Evolutionary conservation across 768 basidiomycete species (phyloP), one percentile per base, ranked within the genome.

Genomic region (Trametes maxima): DNA sequence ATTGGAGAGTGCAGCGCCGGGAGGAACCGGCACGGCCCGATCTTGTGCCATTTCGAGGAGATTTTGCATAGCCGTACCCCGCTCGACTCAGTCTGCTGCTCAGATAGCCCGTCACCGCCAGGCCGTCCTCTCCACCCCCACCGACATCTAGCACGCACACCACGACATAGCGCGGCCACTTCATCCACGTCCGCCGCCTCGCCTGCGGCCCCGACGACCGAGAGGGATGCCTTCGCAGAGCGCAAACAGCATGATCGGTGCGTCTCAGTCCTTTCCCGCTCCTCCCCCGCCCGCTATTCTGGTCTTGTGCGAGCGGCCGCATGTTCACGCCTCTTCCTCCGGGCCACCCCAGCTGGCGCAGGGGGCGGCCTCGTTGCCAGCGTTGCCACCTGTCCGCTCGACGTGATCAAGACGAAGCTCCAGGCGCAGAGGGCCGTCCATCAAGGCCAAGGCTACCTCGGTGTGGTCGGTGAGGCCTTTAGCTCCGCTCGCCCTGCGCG

Each of bases 391-490:
- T 99, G 97, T 75, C 97, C 97, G 12, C 82, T 99, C 50, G 97
- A 99, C 75, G 96, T 99, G 57, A 82, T 99, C 76, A 99, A 98
- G 81, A 99, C 97, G 3, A 92, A 93, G 67, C 76, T 99, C 51
- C 97, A 99, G 77, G 97, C 97, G n/a, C 95, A 97, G 74, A 83
- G 87, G 49, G 80, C 82, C 17, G 75, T 87, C 24, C 81, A 79
- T 36, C 90, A 90, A 24, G 84, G 90, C 64, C 76, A 79, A 62
- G 87, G 84, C 17, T 96, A 96, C 74, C 77, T 87, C 66, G 92
- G 94, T 36, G 85, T 94, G 45, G 64, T 83, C 59, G 89, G 92
- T 92, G 68, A 69, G 70, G 67, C 55, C 46, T 53, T 67, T 43
- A 58, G n/a, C 53, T 33, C 67, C 54, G 33, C 68, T 69, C 63